A percentile compares a stretch with the other conserved stretches of the same genome.
phyloP scores from a whole-genome alignment of 768 basidiomycete genomes.

The Lactarius sanguifluus region DNA sequence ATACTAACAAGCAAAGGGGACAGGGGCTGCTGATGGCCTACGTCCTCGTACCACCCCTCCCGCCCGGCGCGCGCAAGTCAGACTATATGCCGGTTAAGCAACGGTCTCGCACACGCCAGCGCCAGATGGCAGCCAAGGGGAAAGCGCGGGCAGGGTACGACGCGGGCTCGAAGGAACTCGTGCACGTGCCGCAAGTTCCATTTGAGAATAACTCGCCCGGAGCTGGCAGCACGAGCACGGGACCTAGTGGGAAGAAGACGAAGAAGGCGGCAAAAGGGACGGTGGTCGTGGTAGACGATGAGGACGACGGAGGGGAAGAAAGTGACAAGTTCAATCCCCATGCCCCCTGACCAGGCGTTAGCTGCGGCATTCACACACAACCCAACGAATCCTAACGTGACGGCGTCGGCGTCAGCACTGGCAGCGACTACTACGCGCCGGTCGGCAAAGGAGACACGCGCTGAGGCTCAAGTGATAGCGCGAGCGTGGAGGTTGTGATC shows the following conservation, averaged over 20 bases:
- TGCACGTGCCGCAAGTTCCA: conserved; percentile 12
- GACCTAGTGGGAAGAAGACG: neutral
- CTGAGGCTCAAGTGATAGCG: neutral
- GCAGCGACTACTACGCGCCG: neutral
- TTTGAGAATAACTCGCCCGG: conserved; percentile 16
- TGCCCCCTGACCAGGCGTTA: conserved; percentile 4
- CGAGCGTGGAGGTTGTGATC: neutral
- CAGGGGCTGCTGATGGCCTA: conserved; percentile 1
- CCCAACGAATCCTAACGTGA: conserved; percentile 8
- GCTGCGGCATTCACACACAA: conserved; percentile 13
- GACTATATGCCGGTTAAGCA: neutral
- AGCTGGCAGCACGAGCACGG: neutral
- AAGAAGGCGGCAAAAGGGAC: neutral
- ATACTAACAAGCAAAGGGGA: neutral
- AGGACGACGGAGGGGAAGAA: neutral
- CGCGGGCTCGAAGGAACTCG: neutral
- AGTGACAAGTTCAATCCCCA: neutral
- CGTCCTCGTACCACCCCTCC: conserved; percentile 10
- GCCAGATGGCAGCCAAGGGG: neutral
- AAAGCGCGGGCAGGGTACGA: conserved; percentile 4
- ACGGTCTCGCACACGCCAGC: neutral
- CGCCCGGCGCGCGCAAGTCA: neutral
- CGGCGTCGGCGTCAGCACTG: neutral
- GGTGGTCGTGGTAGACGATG: neutral
- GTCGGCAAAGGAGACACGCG: neutral